Evolutionary conservation across 495 filamentous ascomycete species (phyloP).

Genomic region (Penicillium desertorum): DNA sequence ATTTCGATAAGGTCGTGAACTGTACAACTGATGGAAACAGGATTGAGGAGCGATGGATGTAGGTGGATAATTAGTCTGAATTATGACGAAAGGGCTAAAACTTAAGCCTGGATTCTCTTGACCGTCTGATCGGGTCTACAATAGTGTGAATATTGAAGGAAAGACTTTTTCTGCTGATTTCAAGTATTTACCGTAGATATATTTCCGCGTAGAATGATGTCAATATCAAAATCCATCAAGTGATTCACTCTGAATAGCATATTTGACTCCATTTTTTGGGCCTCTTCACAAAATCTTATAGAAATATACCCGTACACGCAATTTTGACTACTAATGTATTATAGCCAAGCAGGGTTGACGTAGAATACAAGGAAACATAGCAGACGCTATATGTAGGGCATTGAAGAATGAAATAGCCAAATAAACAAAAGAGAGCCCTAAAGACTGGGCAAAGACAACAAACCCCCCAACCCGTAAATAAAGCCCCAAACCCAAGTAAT

Average conservation of each 20-base stretch:
- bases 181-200: background rate
- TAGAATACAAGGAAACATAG: background rate
- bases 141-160: background rate
- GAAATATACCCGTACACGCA: background rate
- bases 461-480: background rate
- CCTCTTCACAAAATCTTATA: background rate
- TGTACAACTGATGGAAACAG: constrained; percentile 5
- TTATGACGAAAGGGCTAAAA: background rate
- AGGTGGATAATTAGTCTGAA: background rate
- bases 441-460: background rate
- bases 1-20: constrained; percentile 11
- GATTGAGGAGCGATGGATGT: background rate
- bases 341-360: constrained; percentile 7
- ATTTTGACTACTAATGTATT: constrained; percentile 10
- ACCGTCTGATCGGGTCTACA: background rate
- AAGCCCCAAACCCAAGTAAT: background rate
- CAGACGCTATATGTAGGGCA: background rate
- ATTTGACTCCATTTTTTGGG: no score
- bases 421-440: background rate
- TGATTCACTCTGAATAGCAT: background rate
- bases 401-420: background rate
- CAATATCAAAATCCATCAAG: background rate
- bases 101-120: background rate
- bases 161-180: background rate
- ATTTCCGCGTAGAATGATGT: background rate